Base-by-base conservation (phyloP, 768 basidiomycete genomes). In the Scleroderma citrinum region DNA sequence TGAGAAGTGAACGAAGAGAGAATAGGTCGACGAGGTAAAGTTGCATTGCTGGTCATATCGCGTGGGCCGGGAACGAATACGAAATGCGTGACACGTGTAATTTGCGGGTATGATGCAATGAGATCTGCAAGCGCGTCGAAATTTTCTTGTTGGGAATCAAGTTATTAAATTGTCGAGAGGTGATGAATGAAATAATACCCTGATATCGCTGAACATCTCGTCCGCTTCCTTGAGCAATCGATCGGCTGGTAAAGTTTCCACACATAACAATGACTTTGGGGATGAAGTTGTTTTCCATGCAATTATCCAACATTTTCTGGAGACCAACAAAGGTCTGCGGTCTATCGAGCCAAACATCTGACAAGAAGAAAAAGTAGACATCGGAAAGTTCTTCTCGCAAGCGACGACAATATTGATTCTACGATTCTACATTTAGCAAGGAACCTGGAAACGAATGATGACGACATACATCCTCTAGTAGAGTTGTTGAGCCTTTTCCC, bases 341-440 rank as follows among this genome's bases (percentile, higher is more conserved):
- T 54, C 90, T 82, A 68, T 99, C 95, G 20, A 99, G 75, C 88
- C 92, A 94, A 3, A 98, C 84, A 64, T 99, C 96, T 0, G 96
- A 98, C 34, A 98, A 74, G 59, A 96, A 82, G 67, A 96, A 92
- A 71, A 97, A 92, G 45, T 89, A 79, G 30, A 91, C 72, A 47
- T 93, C 84, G 13, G 83, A 69, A 17, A 87, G 71, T 47, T 91
- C 87, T 56, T 82, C 77, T 49, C 75, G 75, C 39, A 90, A 69
- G 13, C 86, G 82, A 26, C 71, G 66, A 21, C 78, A 69, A 54
- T 82, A 80, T 64, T 84, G 76, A 23, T 76, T 71, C 87, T 90
- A 38, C 10, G 23, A 5, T 44, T 46, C 49, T n/a, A 36, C 26
- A 13, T 44, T 57, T 37, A 49, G 23, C 32, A 23, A 49, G 16